A percentile compares a stretch with the other conserved stretches of the same genome.
Evolutionary conservation across 1,284 basidiomycete genomes (phyloP).

Genomic region (Golubevia pallescens): DNA sequence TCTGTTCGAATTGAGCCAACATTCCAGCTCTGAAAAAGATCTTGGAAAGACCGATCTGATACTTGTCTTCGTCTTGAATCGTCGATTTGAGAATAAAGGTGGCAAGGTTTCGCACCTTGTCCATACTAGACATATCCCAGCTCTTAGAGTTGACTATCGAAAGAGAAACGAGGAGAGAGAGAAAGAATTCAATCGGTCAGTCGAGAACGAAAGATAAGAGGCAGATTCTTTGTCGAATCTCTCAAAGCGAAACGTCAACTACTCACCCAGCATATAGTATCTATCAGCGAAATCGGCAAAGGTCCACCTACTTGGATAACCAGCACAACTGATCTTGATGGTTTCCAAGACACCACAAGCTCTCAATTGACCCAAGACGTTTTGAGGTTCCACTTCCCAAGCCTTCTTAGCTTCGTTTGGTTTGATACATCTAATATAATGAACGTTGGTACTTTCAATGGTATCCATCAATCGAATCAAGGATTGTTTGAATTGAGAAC

Average conservation of each 20-base stretch:
- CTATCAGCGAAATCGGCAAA: constrained; percentile 63
- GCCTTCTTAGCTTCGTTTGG: constrained; percentile 62
- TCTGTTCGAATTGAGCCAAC: constrained; percentile 60
- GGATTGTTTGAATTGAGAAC: constrained; percentile 60
- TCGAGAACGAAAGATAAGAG: too few species aligned
- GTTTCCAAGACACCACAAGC: constrained; percentile 64
- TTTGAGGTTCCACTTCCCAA: constrained; percentile 61
- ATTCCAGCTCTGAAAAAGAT: constrained; percentile 65
- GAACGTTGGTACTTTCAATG: constrained; percentile 62
- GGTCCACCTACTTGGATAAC: constrained; percentile 59
- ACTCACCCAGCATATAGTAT: constrained; percentile 56
- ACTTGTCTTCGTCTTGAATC: constrained; percentile 56
- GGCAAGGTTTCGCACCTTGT: constrained; percentile 39
- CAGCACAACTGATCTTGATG: constrained; percentile 63
- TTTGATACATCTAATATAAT: constrained; percentile 65
- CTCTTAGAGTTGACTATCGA: constrained; percentile 33
- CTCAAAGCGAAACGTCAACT: background rate
- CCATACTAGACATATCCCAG: constrained; percentile 56
- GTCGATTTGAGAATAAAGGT: constrained; percentile 47
- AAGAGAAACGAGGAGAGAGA: background rate
- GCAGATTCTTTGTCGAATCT: background rate
- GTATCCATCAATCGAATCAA: constrained; percentile 58
- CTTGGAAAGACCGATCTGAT: constrained; percentile 62
- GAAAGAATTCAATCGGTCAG: background rate
- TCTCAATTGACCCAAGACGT: constrained; percentile 59